These are phyloP conservation scores for Phoenix dactylifera DNA, from an alignment of 176 grass and related monocot species.

Conservation along the genomic window DNA sequence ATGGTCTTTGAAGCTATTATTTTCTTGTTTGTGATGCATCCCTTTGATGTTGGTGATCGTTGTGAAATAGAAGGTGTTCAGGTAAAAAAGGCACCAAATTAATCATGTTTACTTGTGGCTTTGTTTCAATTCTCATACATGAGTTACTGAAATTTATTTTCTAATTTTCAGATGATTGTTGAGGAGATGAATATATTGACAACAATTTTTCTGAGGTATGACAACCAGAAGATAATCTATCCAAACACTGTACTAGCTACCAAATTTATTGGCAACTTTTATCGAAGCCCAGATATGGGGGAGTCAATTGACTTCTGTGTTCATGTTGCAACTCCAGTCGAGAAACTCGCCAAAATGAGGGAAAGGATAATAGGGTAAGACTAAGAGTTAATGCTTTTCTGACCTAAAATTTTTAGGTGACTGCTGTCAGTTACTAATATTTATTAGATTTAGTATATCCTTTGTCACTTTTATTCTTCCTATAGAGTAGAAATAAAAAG, in stretches of 20 bases:
- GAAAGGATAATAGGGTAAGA: slow-evolving; percentile 64
- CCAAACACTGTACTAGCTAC: slow-evolving; percentile 69
- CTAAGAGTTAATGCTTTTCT: no score
- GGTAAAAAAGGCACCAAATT: slow-evolving; percentile 21
- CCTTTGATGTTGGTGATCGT: slow-evolving; percentile 89
- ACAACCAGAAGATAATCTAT: slow-evolving; percentile 86
- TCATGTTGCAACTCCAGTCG: slow-evolving; percentile 63
- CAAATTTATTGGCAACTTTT: slow-evolving; percentile 69
- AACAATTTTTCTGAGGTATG: slow-evolving; percentile 86
- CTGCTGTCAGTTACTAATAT: no score
- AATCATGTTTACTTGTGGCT: no score
- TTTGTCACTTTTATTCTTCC: no score
- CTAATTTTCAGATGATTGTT: slow-evolving; percentile 51
- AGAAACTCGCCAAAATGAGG: slow-evolving; percentile 85
- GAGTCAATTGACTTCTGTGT: slow-evolving; percentile 67
- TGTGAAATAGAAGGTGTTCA: slow-evolving; percentile 76
- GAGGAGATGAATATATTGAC: slow-evolving; percentile 99
- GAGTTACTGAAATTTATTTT: slow-evolving; percentile 14
- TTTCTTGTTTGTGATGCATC: slow-evolving; percentile 89
- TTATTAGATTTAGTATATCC: no score
- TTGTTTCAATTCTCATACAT: not conserved
- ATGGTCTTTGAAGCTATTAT: slow-evolving; percentile 85
- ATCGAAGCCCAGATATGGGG: slow-evolving; percentile 94
- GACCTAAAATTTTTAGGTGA: no score
- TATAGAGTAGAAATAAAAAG: no score